A percentile compares a stretch with the other conserved stretches of the same genome.
phyloP scores from a whole-genome alignment of 352 stramenopile genomes.

The Phytophthora sp. region DNA sequence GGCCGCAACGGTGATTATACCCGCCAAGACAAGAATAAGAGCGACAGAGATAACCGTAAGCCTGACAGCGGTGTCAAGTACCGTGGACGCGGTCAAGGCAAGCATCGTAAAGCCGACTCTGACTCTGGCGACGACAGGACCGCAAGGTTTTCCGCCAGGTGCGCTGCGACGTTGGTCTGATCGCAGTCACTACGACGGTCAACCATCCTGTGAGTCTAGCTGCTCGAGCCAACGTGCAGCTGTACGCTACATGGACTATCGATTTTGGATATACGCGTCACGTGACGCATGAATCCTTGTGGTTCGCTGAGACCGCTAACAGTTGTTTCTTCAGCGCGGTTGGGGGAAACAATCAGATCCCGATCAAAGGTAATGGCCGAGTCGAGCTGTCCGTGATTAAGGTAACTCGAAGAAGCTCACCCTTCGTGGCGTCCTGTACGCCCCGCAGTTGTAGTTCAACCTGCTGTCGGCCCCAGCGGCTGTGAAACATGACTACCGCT shows the following conservation, averaged over 20 bases:
- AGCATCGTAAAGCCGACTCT: background rate
- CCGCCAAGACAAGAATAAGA: background rate
- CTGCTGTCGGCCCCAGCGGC: no score
- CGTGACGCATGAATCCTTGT: constrained; percentile 17
- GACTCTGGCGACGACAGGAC: background rate
- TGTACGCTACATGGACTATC: constrained; percentile 2
- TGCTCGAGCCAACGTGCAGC: background rate
- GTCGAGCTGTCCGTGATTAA: no score
- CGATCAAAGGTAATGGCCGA: no score
- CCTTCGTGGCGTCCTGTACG: no score
- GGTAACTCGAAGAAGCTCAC: no score
- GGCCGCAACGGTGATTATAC: background rate
- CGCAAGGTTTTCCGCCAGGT: constrained; percentile 9
- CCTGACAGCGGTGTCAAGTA: background rate
- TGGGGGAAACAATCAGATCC: no score
- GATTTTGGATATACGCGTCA: constrained; percentile 17
- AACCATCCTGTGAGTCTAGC: background rate
- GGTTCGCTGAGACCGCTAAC: constrained; percentile 7
- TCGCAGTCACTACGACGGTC: constrained; percentile 1
- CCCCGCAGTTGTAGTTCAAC: no score
- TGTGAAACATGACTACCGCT: no score
- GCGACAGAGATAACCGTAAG: background rate
- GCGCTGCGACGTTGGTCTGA: background rate
- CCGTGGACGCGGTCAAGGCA: no score
- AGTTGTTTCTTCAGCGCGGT: constrained; percentile 18